Conservation (phyloP, 768 basidiomycete genomes). For the Galerina sulciceps region DNA sequence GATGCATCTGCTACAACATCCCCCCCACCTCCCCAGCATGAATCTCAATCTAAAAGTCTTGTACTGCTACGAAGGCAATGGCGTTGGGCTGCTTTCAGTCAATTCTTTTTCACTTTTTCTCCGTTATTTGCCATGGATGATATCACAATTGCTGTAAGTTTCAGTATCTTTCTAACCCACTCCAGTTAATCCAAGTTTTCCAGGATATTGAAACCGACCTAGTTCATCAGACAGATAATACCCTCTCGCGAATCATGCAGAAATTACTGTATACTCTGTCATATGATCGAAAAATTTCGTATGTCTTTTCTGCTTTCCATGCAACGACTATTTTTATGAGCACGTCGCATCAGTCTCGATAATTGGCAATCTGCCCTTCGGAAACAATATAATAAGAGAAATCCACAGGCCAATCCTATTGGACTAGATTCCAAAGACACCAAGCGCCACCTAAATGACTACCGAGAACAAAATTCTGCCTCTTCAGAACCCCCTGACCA, state of each 20-base stretch:
- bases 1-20: conserved; percentile 32
- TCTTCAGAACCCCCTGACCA: conserved; percentile 4
- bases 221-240: conserved; percentile 56
- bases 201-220: conserved; percentile 86
- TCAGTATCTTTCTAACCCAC: conserved; percentile 6
- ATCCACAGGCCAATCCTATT: conserved; percentile 73
- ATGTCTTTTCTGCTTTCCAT: conserved; percentile 33
- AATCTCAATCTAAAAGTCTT: conserved; percentile 42
- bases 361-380: conserved; percentile 82
- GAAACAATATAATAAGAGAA: conserved; percentile 76
- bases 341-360: conserved; percentile 51
- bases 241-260: conserved; percentile 76
- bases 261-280: conserved; percentile 74
- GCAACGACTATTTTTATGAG: conserved; percentile 11
- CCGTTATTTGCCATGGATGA: conserved; percentile 73
- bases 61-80: conserved; percentile 73
- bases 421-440: conserved; percentile 54
- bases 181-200: conserved; percentile 10
- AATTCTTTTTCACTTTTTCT: conserved; percentile 88
- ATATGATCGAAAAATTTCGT: conserved; percentile 83
- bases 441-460: conserved; percentile 7
- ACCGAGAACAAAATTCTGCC: neutral
- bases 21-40: conserved; percentile 27
- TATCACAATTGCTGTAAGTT: conserved; percentile 65
- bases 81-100: conserved; percentile 92